Evolutionary conservation across 2,329 filamentous ascomycete species (phyloP).

Genomic region (Trichoderma asperellum): DNA sequence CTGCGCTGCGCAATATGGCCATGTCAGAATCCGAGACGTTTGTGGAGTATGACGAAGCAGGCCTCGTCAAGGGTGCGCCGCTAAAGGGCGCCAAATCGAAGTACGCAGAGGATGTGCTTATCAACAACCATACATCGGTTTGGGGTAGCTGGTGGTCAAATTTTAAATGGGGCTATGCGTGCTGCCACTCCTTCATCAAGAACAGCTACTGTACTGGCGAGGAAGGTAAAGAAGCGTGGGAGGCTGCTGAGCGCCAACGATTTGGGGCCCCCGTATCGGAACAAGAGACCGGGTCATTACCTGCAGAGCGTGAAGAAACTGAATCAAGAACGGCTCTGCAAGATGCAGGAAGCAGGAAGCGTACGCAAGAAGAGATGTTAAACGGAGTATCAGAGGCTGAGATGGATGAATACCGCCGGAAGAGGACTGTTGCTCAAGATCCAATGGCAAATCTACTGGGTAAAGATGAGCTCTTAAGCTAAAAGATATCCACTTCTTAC

Average conservation of each 20-base stretch:
- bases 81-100: slow-evolving; percentile 81
- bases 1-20: slow-evolving; percentile 66
- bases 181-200: slow-evolving; percentile 90
- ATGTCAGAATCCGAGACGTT: slow-evolving; percentile 83
- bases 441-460: slow-evolving; percentile 85
- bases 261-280: slow-evolving; percentile 50
- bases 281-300: slow-evolving; percentile 34
- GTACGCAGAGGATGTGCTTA: slow-evolving; percentile 83
- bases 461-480: slow-evolving; percentile 66
- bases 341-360: slow-evolving; percentile 60
- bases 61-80: slow-evolving; percentile 84
- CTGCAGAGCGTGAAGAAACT: neutral
- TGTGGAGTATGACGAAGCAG: slow-evolving; percentile 91
- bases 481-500: slow-evolving; percentile 21
- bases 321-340: slow-evolving; percentile 33
- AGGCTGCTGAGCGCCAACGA: slow-evolving; percentile 70
- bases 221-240: slow-evolving; percentile 79
- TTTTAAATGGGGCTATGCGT: slow-evolving; percentile 95
- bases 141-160: slow-evolving; percentile 98
- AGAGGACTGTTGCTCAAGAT: slow-evolving; percentile 73
- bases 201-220: slow-evolving; percentile 98
- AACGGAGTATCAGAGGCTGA: slow-evolving; percentile 80
- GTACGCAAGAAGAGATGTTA: slow-evolving; percentile 78
- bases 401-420: slow-evolving; percentile 81
- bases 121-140: slow-evolving; percentile 89